Evolutionary conservation across 2,329 filamentous ascomycete species (phyloP).

Genomic region (Colletotrichum echinochloae): DNA sequence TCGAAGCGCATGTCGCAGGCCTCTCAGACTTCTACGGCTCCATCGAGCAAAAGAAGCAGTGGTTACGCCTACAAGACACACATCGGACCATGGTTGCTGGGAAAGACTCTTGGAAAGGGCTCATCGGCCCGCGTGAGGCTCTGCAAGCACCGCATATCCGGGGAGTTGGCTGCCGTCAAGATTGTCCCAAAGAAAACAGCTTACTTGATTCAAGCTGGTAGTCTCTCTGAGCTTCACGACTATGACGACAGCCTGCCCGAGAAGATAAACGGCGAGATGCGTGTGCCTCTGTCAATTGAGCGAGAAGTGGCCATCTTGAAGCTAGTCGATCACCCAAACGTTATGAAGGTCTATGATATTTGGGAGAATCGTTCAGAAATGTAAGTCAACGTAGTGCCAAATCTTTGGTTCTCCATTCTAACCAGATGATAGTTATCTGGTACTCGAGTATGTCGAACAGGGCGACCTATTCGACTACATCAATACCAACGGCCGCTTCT

Average conservation of each 20-base stretch:
- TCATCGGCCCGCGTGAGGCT: constrained; percentile 89
- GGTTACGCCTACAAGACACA: constrained; percentile 71
- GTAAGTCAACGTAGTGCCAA: constrained; percentile 64
- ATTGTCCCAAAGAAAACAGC: constrained; percentile 90
- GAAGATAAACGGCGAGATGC: constrained; percentile 70
- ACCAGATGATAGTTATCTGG: constrained; percentile 78
- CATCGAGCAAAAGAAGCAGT: constrained; percentile 54
- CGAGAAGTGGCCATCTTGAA: constrained; percentile 98
- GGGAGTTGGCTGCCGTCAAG: constrained; percentile 90
- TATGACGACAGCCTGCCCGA: constrained; percentile 71
- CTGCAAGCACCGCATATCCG: constrained; percentile 82
- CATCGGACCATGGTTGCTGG: constrained; percentile 94
- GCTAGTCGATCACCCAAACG: constrained; percentile 92
- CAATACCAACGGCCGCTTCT: constrained; percentile 76
- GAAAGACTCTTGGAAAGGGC: constrained; percentile 88
- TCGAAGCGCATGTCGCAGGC: constrained; percentile 55
- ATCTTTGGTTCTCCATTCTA: constrained; percentile 34
- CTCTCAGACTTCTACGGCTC: constrained; percentile 53
- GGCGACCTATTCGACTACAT: constrained; percentile 90
- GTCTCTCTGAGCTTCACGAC: constrained; percentile 84
- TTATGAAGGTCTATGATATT: constrained; percentile 94
- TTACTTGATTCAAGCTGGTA: constrained; percentile 85
- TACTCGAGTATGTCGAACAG: constrained; percentile 88
- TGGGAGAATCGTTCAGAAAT: constrained; percentile 98
- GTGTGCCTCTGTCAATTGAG: constrained; percentile 90